Conservation (phyloP, 345 rosid species). For the Linum trigynum region DNA sequence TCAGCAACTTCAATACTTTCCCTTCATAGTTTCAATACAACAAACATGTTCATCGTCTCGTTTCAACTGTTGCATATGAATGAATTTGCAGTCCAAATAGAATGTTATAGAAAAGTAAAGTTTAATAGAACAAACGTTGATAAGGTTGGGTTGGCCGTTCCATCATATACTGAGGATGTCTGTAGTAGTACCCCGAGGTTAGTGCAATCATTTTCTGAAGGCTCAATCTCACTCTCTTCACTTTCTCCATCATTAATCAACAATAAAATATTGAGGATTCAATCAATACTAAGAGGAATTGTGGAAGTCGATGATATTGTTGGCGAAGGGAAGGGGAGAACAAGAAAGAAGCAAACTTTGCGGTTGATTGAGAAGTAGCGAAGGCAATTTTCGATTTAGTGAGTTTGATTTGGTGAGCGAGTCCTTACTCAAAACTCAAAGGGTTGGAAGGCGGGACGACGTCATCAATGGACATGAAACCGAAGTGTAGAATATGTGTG, state of each 20-base stretch:
- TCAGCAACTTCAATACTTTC: too few relatives aligned
- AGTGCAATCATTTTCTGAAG: constrained; percentile 67
- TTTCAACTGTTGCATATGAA: too few relatives aligned
- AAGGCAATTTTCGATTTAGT: constrained; percentile 58
- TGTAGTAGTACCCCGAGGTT: constrained; percentile 36
- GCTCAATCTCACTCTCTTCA: constrained; percentile 55
- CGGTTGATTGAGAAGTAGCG: constrained; percentile 40
- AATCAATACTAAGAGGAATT: background rate
- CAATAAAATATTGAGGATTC: constrained; percentile 45
- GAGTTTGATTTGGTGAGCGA: constrained; percentile 49
- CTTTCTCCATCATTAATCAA: constrained; percentile 69
- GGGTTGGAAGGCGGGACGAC: constrained; percentile 69
- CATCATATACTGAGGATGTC: background rate
- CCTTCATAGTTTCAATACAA: too few relatives aligned
- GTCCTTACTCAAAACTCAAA: constrained; percentile 40
- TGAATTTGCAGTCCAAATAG: too few relatives aligned
- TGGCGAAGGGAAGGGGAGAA: constrained; percentile 31
- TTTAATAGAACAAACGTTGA: too few relatives aligned
- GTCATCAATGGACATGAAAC: constrained; percentile 64
- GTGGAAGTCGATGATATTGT: constrained; percentile 52
- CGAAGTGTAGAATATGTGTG: constrained; percentile 55
- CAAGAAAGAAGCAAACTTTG: constrained; percentile 22
- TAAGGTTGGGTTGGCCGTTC: constrained; percentile 8
- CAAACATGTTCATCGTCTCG: too few relatives aligned
- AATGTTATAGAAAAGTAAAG: too few relatives aligned